phyloP scores from a whole-genome alignment of 768 basidiomycete genomes.

The Agrocybe praecox region DNA sequence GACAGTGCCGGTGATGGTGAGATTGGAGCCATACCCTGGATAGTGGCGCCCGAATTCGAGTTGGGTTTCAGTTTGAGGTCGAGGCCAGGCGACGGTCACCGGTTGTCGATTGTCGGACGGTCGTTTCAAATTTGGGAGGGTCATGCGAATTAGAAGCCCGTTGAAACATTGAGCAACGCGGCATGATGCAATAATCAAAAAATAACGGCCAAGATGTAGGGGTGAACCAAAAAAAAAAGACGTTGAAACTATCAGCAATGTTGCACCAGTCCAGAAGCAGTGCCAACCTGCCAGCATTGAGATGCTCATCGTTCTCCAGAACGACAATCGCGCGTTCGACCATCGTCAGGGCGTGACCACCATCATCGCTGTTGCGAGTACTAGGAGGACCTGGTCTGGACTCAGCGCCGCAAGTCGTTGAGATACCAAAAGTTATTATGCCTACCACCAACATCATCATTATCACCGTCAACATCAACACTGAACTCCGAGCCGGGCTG shows the following conservation, averaged over 20 bases:
- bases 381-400: no score
- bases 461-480: not conserved
- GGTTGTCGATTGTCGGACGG: no score
- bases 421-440: no score
- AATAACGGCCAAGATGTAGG: no score
- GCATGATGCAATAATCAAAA: no score
- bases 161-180: no score
- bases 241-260: not conserved
- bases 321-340: constrained; percentile 55
- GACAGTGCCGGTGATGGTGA: constrained; percentile 72
- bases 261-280: not conserved
- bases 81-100: no score
- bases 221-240: not conserved
- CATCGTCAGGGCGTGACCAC: constrained; percentile 27
- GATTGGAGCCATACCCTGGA: constrained; percentile 75
- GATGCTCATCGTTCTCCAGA: constrained; percentile 65
- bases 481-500: not conserved
- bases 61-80: no score
- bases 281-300: constrained; percentile 67
- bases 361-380: not conserved
- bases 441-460: not conserved
- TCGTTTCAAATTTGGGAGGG: no score
- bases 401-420: no score
- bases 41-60: not conserved
- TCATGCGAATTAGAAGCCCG: no score